These are phyloP conservation scores for Parsonsia alboflavescens DNA, from an alignment of 257 asterid genomes.

Conservation along the genomic window DNA sequence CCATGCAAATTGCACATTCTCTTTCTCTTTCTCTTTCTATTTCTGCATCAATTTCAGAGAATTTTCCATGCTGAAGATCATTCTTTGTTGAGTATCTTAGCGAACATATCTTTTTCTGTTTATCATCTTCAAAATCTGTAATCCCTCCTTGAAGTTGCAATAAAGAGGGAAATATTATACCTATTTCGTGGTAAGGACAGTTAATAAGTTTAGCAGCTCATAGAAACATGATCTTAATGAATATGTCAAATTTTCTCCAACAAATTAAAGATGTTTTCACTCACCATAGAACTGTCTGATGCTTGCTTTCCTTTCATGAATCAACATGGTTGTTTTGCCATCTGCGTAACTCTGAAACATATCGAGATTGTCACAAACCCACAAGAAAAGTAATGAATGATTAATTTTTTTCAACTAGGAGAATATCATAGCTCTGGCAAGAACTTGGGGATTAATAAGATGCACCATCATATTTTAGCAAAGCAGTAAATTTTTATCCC, in stretches of 20 bases:
- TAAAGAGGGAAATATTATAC: constrained; percentile 30
- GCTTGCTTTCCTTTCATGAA: constrained; percentile 34
- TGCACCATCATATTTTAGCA: background rate
- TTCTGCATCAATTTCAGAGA: constrained; percentile 25
- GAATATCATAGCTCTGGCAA: background rate
- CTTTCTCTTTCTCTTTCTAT: constrained; percentile 34
- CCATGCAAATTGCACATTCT: constrained; percentile 40
- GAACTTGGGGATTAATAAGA: no score
- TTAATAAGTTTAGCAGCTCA: background rate
- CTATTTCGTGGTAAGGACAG: constrained; percentile 11
- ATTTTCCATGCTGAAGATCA: background rate
- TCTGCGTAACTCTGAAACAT: constrained; percentile 30
- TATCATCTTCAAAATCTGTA: constrained; percentile 28
- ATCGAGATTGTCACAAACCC: background rate
- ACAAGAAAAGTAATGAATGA: background rate
- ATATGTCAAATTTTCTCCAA: background rate
- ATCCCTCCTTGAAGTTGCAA: constrained; percentile 38
- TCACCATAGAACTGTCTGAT: constrained; percentile 35
- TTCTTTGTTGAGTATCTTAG: constrained; percentile 24
- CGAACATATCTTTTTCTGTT: constrained; percentile 31
- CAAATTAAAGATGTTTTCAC: constrained; percentile 4
- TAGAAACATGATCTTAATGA: background rate
- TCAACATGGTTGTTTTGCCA: constrained; percentile 32
- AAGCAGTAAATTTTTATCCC: background rate
- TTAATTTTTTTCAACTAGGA: background rate